These are phyloP conservation scores for Geotrichum candidum DNA, from an alignment of 1,139 yeast species.

Conservation along the genomic window DNA sequence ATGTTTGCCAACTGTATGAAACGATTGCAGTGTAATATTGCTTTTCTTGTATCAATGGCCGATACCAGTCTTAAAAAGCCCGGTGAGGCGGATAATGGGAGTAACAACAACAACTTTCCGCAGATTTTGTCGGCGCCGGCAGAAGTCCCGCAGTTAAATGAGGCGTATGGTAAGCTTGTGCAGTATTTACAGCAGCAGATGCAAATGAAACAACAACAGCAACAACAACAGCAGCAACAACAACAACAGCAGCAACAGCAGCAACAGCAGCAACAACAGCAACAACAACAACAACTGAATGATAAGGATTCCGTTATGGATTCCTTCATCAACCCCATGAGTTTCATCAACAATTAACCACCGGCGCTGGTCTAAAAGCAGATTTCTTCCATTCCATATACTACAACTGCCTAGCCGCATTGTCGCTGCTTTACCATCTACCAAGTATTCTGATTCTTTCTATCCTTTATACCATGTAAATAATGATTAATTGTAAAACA, in stretches of 20 bases:
- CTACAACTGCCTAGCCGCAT: neutral
- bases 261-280: constrained; percentile 12
- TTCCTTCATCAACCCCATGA: constrained; percentile 13
- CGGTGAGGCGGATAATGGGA: neutral
- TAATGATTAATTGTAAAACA: neutral
- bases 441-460: neutral
- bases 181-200: constrained; percentile 26
- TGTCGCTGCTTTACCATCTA: neutral
- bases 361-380: neutral
- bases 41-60: constrained; percentile 30
- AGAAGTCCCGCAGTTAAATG: constrained; percentile 30
- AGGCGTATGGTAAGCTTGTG: constrained; percentile 28
- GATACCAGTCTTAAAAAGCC: constrained; percentile 19
- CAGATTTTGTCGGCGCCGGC: constrained; percentile 31
- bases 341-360: constrained; percentile 10
- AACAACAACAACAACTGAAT: constrained; percentile 12
- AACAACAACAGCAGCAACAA: constrained; percentile 1
- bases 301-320: constrained; percentile 12
- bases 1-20: constrained; percentile 28
- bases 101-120: constrained; percentile 24
- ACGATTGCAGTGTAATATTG: constrained; percentile 33
- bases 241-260: constrained; percentile 12
- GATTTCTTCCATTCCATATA: neutral
- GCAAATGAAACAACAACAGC: constrained; percentile 19
- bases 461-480: neutral